Base-by-base conservation (phyloP, 1,284 basidiomycete species). In the Termitomyces sp. region DNA sequence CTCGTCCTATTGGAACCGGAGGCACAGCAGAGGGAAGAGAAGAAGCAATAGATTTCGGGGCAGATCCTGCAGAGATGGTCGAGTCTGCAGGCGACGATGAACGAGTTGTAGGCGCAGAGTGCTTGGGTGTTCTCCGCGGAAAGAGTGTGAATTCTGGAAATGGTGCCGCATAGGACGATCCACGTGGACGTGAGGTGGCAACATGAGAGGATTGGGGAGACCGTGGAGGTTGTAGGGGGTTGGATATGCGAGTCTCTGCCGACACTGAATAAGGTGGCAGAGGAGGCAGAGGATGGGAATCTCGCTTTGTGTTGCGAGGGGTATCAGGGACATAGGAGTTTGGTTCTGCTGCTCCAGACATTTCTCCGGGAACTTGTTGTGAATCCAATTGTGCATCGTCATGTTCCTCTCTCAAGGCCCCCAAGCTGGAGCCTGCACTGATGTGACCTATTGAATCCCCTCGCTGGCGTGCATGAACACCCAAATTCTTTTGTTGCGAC, bases 241-340 rank as follows among this genome's bases (percentile, higher is more conserved):
- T 38, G 40, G 60, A 65, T 49, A 62, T 69, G 31, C 74, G 73
- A 10, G 73, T 73, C 17, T 66, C 65, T 19, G 67, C 65, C 10
- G 71, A 63, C 44, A 61, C 56, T 8, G 71, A 62, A 21, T 82
- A 78, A 12, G 80, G 77, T 31, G 86, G 85, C 45, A 86, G 66
- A 34, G 86, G 83, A 10, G 86, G 87, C 12, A 88, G 69, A 9
- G 86, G 85, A 53, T 82, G 84, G 1, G 82, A 81, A 33, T 84
- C 81, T 54, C 73, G 73, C 58, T 73, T 78, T 24, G 63, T 52
- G 45, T 68, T 68, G 28, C 65, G 73, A 19, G 74, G 70, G 15
- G 75, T 73, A 48, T 76, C 73, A 33, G 65, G 57, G 52, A 64
- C 45, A 44, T 68, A 58, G 54, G 62, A 64, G 50, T 64, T 63